These are phyloP conservation scores for Vigna hirtella DNA, from an alignment of 306 rosid genomes.

Conservation along the genomic window DNA sequence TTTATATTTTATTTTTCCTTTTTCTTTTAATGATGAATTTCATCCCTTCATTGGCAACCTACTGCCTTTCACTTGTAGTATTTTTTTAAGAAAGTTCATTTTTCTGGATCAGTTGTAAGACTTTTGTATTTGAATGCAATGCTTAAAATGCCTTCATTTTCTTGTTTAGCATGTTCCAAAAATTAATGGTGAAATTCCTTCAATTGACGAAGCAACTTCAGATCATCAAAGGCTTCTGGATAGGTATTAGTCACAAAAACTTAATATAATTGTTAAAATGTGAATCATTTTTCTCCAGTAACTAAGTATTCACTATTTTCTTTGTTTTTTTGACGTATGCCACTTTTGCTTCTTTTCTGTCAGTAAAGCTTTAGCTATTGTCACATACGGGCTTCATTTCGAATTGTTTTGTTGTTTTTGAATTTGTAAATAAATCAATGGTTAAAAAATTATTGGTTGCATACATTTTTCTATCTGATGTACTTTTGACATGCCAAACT, in stretches of 20 bases:
- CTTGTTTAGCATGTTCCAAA: slow-evolving; percentile 79
- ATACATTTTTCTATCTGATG: slow-evolving; percentile 6
- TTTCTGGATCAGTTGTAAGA: slow-evolving; percentile 15
- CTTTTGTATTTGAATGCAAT: slow-evolving; percentile 4
- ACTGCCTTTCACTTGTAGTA: slow-evolving; percentile 1
- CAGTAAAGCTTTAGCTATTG: slow-evolving; percentile 17
- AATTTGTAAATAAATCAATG: not conserved
- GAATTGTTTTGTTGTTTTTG: slow-evolving; percentile 10
- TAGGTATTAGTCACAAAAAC: slow-evolving; percentile 58
- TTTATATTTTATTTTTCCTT: not conserved
- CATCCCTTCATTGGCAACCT: not conserved
- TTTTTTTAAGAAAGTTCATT: slow-evolving; percentile 18
- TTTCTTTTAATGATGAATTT: not conserved
- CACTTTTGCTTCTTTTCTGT: slow-evolving; percentile 3
- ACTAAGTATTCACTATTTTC: slow-evolving; percentile 16
- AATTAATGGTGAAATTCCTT: slow-evolving; percentile 92
- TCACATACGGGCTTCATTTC: slow-evolving; percentile 15
- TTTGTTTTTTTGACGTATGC: not conserved
- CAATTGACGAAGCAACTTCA: slow-evolving; percentile 80
- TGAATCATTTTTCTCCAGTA: slow-evolving; percentile 25
- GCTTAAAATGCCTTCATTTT: slow-evolving; percentile 33
- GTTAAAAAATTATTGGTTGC: slow-evolving; percentile 6
- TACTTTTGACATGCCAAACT: slow-evolving; percentile 16
- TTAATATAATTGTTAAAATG: slow-evolving; percentile 25
- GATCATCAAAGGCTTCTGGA: slow-evolving; percentile 86